These are phyloP conservation scores for Penicillium waksmanii DNA, from an alignment of 495 filamentous ascomycete genomes.

Conservation along the genomic window DNA sequence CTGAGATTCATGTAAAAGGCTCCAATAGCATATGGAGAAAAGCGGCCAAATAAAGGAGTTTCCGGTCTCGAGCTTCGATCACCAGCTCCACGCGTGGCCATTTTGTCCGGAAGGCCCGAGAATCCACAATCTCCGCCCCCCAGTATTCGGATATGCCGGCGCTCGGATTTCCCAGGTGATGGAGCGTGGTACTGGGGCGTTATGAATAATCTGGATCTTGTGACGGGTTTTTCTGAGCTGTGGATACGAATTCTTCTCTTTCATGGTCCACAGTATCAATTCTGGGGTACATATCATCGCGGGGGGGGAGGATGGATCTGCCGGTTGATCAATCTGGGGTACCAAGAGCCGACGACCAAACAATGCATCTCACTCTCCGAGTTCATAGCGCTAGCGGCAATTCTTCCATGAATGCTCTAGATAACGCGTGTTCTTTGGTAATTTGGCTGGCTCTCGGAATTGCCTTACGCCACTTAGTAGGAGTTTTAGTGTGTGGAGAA, in stretches of 20 bases:
- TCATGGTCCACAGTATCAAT: not conserved
- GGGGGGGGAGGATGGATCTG: slow-evolving; percentile 8
- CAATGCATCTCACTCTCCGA: not conserved
- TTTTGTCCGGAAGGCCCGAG: not conserved
- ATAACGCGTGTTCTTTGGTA: no score
- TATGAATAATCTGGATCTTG: not conserved
- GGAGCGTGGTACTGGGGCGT: not conserved
- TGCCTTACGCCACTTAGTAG: no score
- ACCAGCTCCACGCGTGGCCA: slow-evolving; percentile 1
- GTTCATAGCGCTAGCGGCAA: not conserved
- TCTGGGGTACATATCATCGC: slow-evolving; percentile 14
- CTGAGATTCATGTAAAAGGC: not conserved
- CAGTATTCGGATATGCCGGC: slow-evolving; percentile 2
- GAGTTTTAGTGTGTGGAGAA: no score
- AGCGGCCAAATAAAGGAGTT: slow-evolving; percentile 3
- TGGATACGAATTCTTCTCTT: not conserved
- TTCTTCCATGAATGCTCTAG: not conserved
- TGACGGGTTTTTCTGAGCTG: not conserved
- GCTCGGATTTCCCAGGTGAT: not conserved
- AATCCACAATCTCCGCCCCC: not conserved
- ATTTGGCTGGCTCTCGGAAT: no score
- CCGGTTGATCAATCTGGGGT: slow-evolving; percentile 14
- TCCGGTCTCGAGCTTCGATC: not conserved
- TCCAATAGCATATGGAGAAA: not conserved
- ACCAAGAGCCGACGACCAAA: slow-evolving; percentile 4